Percentiles rank a stretch among this genome's conserved stretches.
phyloP scores from a whole-genome alignment of 805 yeast species.

The Spathaspora arborariae region DNA sequence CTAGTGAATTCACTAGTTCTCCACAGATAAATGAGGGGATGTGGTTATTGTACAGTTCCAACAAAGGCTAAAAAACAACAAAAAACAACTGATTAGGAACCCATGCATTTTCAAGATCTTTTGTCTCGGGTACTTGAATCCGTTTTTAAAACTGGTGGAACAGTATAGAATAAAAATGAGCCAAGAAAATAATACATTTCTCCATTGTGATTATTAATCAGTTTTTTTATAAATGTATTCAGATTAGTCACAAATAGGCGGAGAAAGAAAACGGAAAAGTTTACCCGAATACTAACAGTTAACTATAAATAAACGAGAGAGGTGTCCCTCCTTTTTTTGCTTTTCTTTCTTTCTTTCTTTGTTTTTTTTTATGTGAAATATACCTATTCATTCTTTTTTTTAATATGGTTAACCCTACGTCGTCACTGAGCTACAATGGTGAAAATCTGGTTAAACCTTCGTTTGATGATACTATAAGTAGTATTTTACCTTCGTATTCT shows the following conservation, averaged over 20 bases:
- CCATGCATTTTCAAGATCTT: not conserved
- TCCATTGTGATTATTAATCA: not conserved
- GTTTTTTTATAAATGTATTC: no score
- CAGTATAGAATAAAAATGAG: not conserved
- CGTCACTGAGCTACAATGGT: not conserved
- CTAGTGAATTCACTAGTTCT: no score
- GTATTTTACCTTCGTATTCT: slow-evolving; percentile 37
- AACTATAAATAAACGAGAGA: not conserved
- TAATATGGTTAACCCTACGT: not conserved
- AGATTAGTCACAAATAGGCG: not conserved
- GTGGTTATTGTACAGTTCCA: no score
- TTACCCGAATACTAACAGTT: not conserved
- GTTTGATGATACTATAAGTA: slow-evolving; percentile 29
- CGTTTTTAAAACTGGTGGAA: not conserved
- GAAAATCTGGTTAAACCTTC: not conserved
- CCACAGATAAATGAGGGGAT: no score
- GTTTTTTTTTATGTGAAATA: not conserved
- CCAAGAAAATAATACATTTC: no score
- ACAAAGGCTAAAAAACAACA: no score
- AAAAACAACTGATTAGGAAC: no score
- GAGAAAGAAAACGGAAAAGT: not conserved
- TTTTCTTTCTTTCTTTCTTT: no score
- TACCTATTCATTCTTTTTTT: not conserved
- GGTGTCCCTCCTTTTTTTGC: no score
- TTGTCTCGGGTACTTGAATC: not conserved